Percentiles rank a stretch among this genome's conserved stretches.
phyloP scores from a whole-genome alignment of 2,329 filamentous ascomycete species.

The Stagonosporopsis rhizophila region DNA sequence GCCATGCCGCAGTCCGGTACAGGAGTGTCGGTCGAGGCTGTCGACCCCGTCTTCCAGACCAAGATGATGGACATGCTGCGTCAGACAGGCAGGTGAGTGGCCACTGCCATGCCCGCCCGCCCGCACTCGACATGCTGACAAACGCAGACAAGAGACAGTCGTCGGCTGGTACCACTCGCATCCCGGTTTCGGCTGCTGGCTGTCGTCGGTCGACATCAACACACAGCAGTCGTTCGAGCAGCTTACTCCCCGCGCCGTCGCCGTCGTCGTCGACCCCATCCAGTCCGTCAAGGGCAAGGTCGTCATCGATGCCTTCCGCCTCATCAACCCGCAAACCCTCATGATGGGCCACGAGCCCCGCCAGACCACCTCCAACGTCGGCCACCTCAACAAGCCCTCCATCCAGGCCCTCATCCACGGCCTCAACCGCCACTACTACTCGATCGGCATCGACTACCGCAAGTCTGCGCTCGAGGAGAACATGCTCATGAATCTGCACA shows the following conservation, averaged over 20 bases:
- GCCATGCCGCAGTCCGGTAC: constrained; percentile 99
- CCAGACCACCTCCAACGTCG: constrained; percentile 96
- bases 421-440: constrained; percentile 98
- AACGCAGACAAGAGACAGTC: constrained; percentile 83
- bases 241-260: constrained; percentile 93
- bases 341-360: constrained; percentile 98
- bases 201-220: constrained; percentile 98
- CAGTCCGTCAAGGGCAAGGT: constrained; percentile 99
- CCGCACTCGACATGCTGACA: constrained; percentile 25
- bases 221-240: constrained; percentile 99
- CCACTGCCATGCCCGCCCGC: neutral
- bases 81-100: constrained; percentile 84
- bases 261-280: constrained; percentile 97
- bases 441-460: constrained; percentile 96
- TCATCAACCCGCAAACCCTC: constrained; percentile 96
- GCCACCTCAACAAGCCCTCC: constrained; percentile 98
- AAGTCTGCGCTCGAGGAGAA: constrained; percentile 98
- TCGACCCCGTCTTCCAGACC: constrained; percentile 98
- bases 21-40: constrained; percentile 96
- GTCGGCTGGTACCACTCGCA: constrained; percentile 99
- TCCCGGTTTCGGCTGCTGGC: constrained; percentile 98
- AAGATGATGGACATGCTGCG: constrained; percentile 99
- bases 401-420: constrained; percentile 99
- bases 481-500: constrained; percentile 99
- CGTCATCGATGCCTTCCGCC: constrained; percentile 97